Evolutionary conservation across 2,329 filamentous ascomycete genomes (phyloP), one percentile per base, ranked within the genome.

Genomic region (Grosmannia huntii): DNA sequence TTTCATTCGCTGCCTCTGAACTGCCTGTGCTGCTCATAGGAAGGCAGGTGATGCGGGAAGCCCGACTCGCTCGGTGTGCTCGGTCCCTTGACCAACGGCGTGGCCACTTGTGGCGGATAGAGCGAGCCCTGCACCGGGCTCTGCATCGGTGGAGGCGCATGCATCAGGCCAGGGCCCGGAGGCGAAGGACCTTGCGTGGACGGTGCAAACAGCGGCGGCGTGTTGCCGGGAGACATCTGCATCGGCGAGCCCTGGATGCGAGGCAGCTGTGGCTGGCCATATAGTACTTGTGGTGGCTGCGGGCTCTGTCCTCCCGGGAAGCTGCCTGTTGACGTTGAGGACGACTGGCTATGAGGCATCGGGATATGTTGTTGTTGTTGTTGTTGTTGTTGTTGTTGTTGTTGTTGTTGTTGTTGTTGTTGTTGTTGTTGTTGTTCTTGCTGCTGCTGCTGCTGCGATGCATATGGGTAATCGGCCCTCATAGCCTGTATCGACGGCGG

Each of bases 1-100:
- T 9, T 16, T 38, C 36, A 38, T 16, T 28, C 25, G 53, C 38
- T 19, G 41, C 6, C n/a, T 46, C 41, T n/a, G 31, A 27, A 50
- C 11, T 25, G 21, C 44, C 60, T 50, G n/a, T 38, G 59, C 28
- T 52, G 50, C 5, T 56, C 50, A 23, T 46, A 59, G 21, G 53
- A 49, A 11, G 60, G 61, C 27, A 59, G 51, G 44, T 59, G 55
- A 23, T 60, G 53, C 1, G 60, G 57, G 33, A 62, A 61, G 3
- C 48, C 54, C 5, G 55, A 14, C 23, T 61, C 60, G 57, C 54
- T 58, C 28, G 60, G 57, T 23, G 61, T 61, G 33, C 53, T 63
- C 36, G 59, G 60, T 2, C 49, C 55, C 56, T 62, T 61, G 58
- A 60, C 55, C 10, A 54, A 4, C 7, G 55, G 49, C 41, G 51